Conservation (phyloP, 768 basidiomycete genomes). For the Leucocoprinus leucothites region DNA sequence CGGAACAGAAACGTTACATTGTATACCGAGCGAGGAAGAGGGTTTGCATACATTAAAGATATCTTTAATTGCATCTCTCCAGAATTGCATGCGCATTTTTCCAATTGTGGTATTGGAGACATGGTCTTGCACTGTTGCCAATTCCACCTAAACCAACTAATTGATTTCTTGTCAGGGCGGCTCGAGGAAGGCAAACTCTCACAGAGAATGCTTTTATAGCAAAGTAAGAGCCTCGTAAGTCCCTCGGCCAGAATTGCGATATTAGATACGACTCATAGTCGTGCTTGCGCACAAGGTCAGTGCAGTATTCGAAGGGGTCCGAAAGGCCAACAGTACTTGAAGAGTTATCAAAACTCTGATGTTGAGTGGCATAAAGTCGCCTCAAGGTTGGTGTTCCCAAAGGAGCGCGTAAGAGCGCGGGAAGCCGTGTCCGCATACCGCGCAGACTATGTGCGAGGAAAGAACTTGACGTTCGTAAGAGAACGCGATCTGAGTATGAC, state of each 20-base stretch:
- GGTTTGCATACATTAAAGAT: constrained; percentile 54
- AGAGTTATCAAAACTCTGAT: background rate
- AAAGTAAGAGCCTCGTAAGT: constrained; percentile 64
- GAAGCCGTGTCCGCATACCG: background rate
- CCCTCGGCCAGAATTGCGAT: constrained; percentile 69
- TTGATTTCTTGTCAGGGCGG: background rate
- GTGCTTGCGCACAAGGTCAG: constrained; percentile 65
- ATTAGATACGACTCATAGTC: constrained; percentile 80
- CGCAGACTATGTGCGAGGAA: background rate
- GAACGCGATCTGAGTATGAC: background rate
- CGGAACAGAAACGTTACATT: constrained; percentile 12
- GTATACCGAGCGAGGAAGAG: constrained; percentile 15
- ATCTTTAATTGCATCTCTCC: constrained; percentile 75
- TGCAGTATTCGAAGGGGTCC: constrained; percentile 64
- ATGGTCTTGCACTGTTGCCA: constrained; percentile 73
- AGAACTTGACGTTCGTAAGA: background rate
- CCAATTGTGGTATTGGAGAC: constrained; percentile 74
- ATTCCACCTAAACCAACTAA: constrained; percentile 56
- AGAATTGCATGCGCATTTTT: constrained; percentile 85
- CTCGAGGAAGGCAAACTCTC: constrained; percentile 31
- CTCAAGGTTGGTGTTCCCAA: background rate
- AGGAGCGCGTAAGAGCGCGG: background rate
- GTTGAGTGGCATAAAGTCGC: background rate
- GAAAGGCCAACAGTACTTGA: constrained; percentile 20
- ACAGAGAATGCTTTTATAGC: constrained; percentile 85